Percentiles rank a stretch among this genome's conserved stretches.
Conservation (phyloP, 306 rosid genomes). For the Cicer pinnatifidum region DNA sequence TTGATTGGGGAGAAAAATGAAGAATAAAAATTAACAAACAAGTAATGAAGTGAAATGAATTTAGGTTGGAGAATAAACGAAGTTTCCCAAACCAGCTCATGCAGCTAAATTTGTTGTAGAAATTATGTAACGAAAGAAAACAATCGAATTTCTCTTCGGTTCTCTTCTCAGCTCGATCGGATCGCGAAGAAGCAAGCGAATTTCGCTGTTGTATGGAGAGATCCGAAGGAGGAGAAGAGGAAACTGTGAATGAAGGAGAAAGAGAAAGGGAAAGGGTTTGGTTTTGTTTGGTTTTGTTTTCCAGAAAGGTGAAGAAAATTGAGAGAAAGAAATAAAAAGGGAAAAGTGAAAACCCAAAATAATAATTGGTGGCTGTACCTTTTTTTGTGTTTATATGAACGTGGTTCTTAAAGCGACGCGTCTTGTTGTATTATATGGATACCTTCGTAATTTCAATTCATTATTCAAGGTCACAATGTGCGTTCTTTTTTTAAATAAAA, state of each 20-base stretch:
- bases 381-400: no score
- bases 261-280: background rate
- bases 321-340: background rate
- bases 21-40: constrained; percentile 80
- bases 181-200: constrained; percentile 15
- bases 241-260: background rate
- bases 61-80: constrained; percentile 70
- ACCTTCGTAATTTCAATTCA: background rate
- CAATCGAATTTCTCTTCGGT: background rate
- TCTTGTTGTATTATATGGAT: background rate
- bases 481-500: no score
- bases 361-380: background rate
- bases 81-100: constrained; percentile 97
- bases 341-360: background rate
- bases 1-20: constrained; percentile 80
- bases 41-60: constrained; percentile 75
- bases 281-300: background rate
- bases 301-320: background rate
- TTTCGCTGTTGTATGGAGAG: background rate
- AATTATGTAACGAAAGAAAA: background rate
- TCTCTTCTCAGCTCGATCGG: constrained; percentile 37
- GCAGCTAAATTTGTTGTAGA: constrained; percentile 58
- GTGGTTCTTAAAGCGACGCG: background rate
- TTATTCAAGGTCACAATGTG: no score
- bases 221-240: constrained; percentile 16